Conservation (phyloP, 192 early-diverging fungal genomes). For the Coemansia sp. region DNA sequence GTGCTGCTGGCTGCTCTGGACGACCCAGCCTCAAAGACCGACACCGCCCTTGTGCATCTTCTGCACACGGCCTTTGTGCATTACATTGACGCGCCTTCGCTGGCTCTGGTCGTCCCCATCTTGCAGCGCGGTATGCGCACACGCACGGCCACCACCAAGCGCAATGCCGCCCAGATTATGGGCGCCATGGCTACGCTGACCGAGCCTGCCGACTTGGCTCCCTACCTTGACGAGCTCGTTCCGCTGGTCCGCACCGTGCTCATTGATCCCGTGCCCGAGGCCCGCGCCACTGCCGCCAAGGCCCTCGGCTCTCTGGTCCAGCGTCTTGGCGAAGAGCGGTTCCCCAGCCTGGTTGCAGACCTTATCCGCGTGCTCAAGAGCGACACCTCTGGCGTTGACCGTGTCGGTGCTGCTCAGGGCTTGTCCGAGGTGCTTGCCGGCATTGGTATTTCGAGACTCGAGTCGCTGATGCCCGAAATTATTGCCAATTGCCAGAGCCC, state of each 20-base stretch:
- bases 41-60: conserved; percentile 74
- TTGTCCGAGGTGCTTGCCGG: conserved; percentile 90
- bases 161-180: conserved; percentile 95
- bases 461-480: conserved; percentile 86
- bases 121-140: conserved; percentile 88
- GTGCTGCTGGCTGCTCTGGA: conserved; percentile 77
- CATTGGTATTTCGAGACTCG: conserved; percentile 78
- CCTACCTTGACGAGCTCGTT: conserved; percentile 78
- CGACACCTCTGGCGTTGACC: conserved; percentile 88
- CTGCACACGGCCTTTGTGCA: conserved; percentile 95
- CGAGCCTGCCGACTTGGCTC: conserved; percentile 86
- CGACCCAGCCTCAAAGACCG: conserved; percentile 86
- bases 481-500: conserved; percentile 69
- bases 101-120: conserved; percentile 94
- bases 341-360: conserved; percentile 88
- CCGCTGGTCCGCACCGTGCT: conserved; percentile 88
- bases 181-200: conserved; percentile 97
- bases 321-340: conserved; percentile 87
- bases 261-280: conserved; percentile 93
- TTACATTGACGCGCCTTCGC: conserved; percentile 95
- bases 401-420: conserved; percentile 96
- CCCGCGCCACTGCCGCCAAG: conserved; percentile 88
- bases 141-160: conserved; percentile 87
- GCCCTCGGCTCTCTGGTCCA: conserved; percentile 90
- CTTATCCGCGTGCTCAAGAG: conserved; percentile 81